Base-by-base conservation (phyloP, 768 basidiomycete genomes). In the Trametopsis cervina region DNA sequence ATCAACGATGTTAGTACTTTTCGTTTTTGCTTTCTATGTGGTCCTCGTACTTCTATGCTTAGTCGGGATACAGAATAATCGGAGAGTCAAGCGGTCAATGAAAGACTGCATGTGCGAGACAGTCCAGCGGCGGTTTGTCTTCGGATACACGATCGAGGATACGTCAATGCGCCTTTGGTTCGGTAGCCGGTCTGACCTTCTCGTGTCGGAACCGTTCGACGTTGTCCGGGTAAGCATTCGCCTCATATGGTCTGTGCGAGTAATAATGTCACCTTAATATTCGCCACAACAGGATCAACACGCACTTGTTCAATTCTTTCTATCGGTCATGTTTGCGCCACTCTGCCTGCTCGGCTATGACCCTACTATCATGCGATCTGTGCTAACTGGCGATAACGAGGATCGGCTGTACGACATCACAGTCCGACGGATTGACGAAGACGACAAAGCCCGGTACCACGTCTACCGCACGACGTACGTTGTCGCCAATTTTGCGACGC, bases 391-490 rank as follows among this genome's bases (percentile, higher is more conserved):
- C 5, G 15, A 18, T n/a, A n/a, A n/a, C n/a, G n/a, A n/a, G 22
- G 17, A 3, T 2, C 22, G 4, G n/a, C 36, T 33, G 20, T 41
- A 41, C 44, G 44, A 51, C 7, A 51, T 51, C 37, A 17, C 22
- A 4, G 40, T 49, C 26, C 40, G 29, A 10, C 15, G 33, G 17
- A 5, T 18, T 7, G 4, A 29, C 3, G 10, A 23, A 7, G 20
- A 2, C 10, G 21, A 17, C 9, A 15, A 17, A 10, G 18, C 18
- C 39, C 40, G 5, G 20, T n/a, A 21, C 15, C 29, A 26, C 22
- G 22, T 12, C 17, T 48, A 40, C 21, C 38, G 25, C 5, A 53
- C 52, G 5, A 3, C 6, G 26, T 35, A 36, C 3, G 15, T 50
- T 5, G 21, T 48, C 24, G 17, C 38, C 10, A 39, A 48, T 2